Percentiles rank a stretch among this genome's conserved stretches.
phyloP scores from a whole-genome alignment of 2,329 filamentous ascomycete genomes.

The Neocucurbitaria cava region DNA sequence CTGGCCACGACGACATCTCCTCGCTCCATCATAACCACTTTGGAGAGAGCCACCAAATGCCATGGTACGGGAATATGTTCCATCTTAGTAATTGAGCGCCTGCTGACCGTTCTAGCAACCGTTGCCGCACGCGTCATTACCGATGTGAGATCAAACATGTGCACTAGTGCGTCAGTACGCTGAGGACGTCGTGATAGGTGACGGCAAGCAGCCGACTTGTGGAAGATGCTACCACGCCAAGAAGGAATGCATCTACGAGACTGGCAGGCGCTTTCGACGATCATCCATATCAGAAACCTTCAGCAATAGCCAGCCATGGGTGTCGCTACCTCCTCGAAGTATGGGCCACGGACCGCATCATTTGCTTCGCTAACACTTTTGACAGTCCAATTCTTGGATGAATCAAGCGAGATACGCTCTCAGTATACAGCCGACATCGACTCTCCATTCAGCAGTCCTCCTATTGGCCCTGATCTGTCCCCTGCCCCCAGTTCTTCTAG shows the following conservation, averaged over 20 bases:
- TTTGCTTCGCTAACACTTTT: slow-evolving; percentile 14
- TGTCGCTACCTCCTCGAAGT: slow-evolving; percentile 45
- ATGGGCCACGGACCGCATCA: not conserved
- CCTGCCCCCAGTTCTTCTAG: slow-evolving; percentile 15
- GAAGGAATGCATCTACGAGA: slow-evolving; percentile 45
- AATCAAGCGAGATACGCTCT: slow-evolving; percentile 42
- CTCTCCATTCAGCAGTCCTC: slow-evolving; percentile 21
- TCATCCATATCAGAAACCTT: slow-evolving; percentile 44
- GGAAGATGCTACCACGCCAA: slow-evolving; percentile 41
- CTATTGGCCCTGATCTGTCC: slow-evolving; percentile 15
- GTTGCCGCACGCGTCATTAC: slow-evolving; percentile 49
- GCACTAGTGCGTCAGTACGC: slow-evolving; percentile 1
- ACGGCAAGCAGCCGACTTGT: slow-evolving; percentile 45
- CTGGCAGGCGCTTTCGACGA: slow-evolving; percentile 43
- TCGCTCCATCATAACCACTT: slow-evolving; percentile 1
- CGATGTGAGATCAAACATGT: slow-evolving; percentile 32
- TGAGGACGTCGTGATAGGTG: slow-evolving; percentile 35
- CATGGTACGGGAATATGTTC: slow-evolving; percentile 35
- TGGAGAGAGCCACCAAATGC: slow-evolving; percentile 29
- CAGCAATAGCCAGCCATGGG: slow-evolving; percentile 43
- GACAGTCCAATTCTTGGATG: slow-evolving; percentile 47
- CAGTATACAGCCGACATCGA: slow-evolving; percentile 35
- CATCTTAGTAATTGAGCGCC: too few relatives aligned
- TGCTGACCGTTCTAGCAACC: slow-evolving; percentile 38
- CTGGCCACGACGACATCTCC: not conserved